Base-by-base conservation (phyloP, 345 rosid species). In the Salix arbutifolia region DNA sequence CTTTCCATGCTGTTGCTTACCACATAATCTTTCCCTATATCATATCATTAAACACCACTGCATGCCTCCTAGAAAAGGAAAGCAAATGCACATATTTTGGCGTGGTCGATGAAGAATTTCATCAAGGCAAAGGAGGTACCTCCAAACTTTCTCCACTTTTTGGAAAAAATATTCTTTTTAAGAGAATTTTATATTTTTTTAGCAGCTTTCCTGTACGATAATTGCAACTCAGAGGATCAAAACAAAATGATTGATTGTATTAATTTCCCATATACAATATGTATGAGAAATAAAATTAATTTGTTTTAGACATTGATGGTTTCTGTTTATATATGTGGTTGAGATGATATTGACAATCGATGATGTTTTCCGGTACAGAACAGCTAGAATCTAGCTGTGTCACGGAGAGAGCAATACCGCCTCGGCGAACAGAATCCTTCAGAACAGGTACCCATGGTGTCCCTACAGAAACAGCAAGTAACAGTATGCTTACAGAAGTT, bases 41-140 rank as follows among this genome's bases (percentile, higher is more conserved):
- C 26, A 76, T 28, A 10, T 37, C 38, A 8, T 53, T 26, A 68
- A 4, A 16, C 56, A 64, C 53, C 1, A 48, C 53, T 48, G 21
- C 53, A 18, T 48, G 21, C 53, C 53, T 16, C 53, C 53, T 48
- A 48, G 6, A n/a, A 56, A 2, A 64, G 28, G 52, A 68, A 60
- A 48, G 58, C 21, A 73, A 53, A 56, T 52, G 71, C 67, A 23
- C 35, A 77, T 69, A 53, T 31, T 10, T 26, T 73, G 30, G 65
- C 38, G 74, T 50, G 58, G 67, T 48, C 18, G 67, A 80, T 82
- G 84, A 82, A 82, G 71, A 35, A 69, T 71, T 74, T 46, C 77
- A 2, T 37, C 48, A 13, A 58, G 61, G 74, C 83, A 86, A 72
- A 68, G 65, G 80, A 82, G 87, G 89, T 82, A 68, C 48, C 72